Evolutionary conservation across 176 grass and related monocot genomes (phyloP).

Genomic region (Ampelocalamus luodianensis): DNA sequence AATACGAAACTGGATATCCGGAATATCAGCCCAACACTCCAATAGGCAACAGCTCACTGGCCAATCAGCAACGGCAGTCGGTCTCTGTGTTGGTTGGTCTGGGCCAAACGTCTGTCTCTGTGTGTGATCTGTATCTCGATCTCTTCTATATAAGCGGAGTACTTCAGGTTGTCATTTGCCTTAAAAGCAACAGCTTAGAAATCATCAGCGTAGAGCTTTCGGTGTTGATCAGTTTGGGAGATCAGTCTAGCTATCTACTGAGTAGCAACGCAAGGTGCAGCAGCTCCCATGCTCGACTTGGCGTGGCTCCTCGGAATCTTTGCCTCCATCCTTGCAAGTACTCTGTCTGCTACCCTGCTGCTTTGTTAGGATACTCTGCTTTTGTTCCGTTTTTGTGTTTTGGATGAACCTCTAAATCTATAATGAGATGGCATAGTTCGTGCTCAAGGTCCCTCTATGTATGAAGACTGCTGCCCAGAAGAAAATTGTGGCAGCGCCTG

Average conservation of each 20-base stretch:
- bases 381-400: not conserved
- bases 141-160: not conserved
- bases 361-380: not conserved
- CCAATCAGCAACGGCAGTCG: too few species aligned
- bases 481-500: not conserved
- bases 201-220: not conserved
- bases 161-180: not conserved
- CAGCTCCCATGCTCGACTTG: slow-evolving; percentile 4
- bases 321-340: slow-evolving; percentile 33
- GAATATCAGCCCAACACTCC: too few species aligned
- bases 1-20: too few species aligned
- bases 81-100: too few species aligned
- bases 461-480: not conserved
- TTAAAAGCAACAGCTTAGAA: not conserved
- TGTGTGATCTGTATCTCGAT: too few species aligned
- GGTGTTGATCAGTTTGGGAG: not conserved
- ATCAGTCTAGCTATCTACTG: not conserved
- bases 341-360: not conserved
- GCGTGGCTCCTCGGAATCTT: slow-evolving; percentile 30
- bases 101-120: not conserved
- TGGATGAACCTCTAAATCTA: not conserved
- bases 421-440: not conserved
- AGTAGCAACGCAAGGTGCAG: slow-evolving; percentile 3
- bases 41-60: too few species aligned
- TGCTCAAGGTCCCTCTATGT: not conserved